Conservation (phyloP, 495 filamentous ascomycete species). For the Platismatia glauca region DNA sequence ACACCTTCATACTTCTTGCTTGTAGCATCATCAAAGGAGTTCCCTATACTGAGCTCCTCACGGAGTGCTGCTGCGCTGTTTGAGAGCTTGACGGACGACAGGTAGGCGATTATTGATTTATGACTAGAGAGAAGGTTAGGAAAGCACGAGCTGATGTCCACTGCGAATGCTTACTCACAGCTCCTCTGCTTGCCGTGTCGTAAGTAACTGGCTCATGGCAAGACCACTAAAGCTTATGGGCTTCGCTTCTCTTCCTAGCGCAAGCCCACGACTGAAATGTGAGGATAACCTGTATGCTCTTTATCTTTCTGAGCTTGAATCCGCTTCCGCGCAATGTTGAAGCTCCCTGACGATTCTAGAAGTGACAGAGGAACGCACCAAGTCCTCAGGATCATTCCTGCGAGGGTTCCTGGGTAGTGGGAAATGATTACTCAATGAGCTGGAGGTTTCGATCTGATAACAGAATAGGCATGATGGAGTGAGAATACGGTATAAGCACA, state of each 20-base stretch:
- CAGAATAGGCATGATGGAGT: neutral
- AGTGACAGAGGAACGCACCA: neutral
- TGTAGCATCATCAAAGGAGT: constrained; percentile 60
- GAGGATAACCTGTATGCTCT: neutral
- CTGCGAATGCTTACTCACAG: constrained; percentile 49
- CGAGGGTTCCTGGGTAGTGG: neutral
- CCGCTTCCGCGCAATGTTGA: neutral
- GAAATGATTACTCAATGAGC: neutral
- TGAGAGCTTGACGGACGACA: constrained; percentile 59
- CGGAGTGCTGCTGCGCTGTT: constrained; percentile 57
- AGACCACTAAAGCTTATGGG: neutral
- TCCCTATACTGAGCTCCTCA: constrained; percentile 33
- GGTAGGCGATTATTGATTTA: constrained; percentile 84
- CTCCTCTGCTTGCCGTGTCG: constrained; percentile 75
- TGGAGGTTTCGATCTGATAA: neutral
- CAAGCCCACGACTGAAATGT: neutral
- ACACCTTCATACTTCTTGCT: constrained; percentile 83
- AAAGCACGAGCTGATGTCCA: neutral
- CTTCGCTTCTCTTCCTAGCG: neutral
- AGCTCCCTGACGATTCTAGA: neutral
- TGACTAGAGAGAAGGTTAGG: constrained; percentile 46
- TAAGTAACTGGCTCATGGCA: constrained; percentile 70
- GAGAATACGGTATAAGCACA: neutral
- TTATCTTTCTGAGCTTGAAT: neutral
- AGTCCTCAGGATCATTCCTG: constrained; percentile 2